Evolutionary conservation across 116 monocot species (phyloP).

Genomic region (Iris pallida): DNA sequence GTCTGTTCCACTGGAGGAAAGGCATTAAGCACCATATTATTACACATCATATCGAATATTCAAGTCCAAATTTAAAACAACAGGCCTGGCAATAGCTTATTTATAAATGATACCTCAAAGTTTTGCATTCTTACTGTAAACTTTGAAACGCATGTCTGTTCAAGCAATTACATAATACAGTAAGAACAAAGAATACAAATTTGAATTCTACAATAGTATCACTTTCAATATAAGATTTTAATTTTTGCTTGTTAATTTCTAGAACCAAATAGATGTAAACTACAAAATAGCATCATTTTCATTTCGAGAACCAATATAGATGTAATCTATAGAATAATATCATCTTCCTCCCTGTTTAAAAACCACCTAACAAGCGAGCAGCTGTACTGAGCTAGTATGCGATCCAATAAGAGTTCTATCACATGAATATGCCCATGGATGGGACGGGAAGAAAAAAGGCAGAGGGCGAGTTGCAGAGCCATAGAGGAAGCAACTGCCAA

Average conservation of each 20-base stretch:
- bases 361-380: too few relatives aligned
- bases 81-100: neutral
- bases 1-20: constrained; percentile 17
- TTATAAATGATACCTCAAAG: constrained; percentile 23
- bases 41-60: neutral
- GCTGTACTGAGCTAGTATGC: too few relatives aligned
- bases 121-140: constrained; percentile 48
- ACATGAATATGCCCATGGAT: too few relatives aligned
- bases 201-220: neutral
- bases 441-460: too few relatives aligned
- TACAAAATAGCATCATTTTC: too few relatives aligned
- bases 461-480: too few relatives aligned
- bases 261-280: too few relatives aligned
- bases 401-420: too few relatives aligned
- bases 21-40: neutral
- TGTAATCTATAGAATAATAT: neutral
- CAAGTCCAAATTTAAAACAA: too few relatives aligned
- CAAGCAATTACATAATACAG: neutral
- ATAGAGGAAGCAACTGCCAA: too few relatives aligned
- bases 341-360: neutral
- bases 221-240: neutral
- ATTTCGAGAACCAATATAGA: neutral
- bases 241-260: too few relatives aligned
- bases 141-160: constrained; percentile 50
- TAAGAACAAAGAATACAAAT: neutral